Evolutionary conservation across 1,284 basidiomycete species (phyloP), one percentile per base, ranked within the genome.

Genomic region (Pseudozyma sp.): DNA sequence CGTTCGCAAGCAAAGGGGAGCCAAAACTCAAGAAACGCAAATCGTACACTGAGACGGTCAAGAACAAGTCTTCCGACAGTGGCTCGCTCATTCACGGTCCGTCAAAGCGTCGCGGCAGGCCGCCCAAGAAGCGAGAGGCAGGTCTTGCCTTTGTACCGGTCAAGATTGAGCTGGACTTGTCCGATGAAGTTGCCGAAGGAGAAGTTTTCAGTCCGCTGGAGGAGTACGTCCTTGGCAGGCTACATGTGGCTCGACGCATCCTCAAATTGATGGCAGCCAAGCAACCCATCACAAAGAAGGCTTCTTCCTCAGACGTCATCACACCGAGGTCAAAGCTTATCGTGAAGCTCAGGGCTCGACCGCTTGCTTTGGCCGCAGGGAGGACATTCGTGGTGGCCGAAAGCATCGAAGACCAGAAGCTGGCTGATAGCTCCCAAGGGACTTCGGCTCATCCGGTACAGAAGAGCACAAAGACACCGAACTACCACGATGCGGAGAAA

Each of bases 131-230:
- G n/a, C 58, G 35, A 19, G 29, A 54, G 29, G 48, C n/a, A 24
- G 16, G 33, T 29, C 29, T n/a, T 3, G n/a, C 9, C 5, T 19
- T 17, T 34, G 44, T 35, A 17, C 49, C 39, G 34, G n/a, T 46
- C 57, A 40, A 48, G 34, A 31, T 42, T 31, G 50, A 33, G 24
- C 54, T 55, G 30, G 52, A 54, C 1, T 16, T 68, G 17, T 62
- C 59, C 24, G 60, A 62, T 29, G 51, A 62, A 33, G 59, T 63
- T 7, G 50, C 51, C 8, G 55, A 62, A 30, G 59, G 46, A 17
- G 59, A 68, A 19, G 51, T 62, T 5, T 68, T 51, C 10, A 68
- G 66, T 34, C 55, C 39, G 14, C 50, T 68, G 19, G 66, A 68
- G 9, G 59, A 54, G 24, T 52, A 68, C 29, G 46, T 59, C 33